These are phyloP conservation scores for Byssochlamys sp. DNA, from an alignment of 2,329 filamentous ascomycete species.

Conservation along the genomic window DNA sequence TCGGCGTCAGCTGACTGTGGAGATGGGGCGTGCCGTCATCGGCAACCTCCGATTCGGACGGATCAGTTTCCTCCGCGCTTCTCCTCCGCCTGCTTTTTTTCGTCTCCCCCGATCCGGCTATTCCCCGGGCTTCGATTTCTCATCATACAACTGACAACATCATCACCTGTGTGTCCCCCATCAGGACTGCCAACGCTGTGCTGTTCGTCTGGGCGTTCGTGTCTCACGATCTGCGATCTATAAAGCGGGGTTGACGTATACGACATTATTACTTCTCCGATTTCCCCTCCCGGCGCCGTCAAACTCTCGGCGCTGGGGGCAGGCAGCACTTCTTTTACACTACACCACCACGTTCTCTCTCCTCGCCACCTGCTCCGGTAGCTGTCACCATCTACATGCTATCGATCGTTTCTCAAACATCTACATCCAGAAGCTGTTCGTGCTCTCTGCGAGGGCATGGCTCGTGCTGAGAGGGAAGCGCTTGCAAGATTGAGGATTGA, in stretches of 20 bases:
- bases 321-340: neutral
- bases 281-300: neutral
- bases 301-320: neutral
- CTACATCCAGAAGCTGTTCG: slow-evolving; percentile 9
- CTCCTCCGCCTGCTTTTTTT: neutral
- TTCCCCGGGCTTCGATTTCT: neutral
- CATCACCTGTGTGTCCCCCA: neutral
- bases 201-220: neutral
- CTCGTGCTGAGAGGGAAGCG: slow-evolving; percentile 24
- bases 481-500: slow-evolving; percentile 31
- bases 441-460: slow-evolving; percentile 27
- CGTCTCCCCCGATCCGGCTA: neutral
- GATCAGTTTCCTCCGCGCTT: neutral
- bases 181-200: neutral
- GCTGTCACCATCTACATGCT: neutral
- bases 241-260: neutral
- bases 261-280: neutral
- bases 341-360: neutral
- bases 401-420: slow-evolving; percentile 6
- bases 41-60: neutral
- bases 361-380: neutral
- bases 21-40: neutral
- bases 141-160: neutral
- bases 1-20: neutral
- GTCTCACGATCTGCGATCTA: neutral